Evolutionary conservation across 805 yeast genomes (phyloP), one percentile per base, ranked within the genome.

Genomic region (Saccharomycopsis oosterbeekiorum): DNA sequence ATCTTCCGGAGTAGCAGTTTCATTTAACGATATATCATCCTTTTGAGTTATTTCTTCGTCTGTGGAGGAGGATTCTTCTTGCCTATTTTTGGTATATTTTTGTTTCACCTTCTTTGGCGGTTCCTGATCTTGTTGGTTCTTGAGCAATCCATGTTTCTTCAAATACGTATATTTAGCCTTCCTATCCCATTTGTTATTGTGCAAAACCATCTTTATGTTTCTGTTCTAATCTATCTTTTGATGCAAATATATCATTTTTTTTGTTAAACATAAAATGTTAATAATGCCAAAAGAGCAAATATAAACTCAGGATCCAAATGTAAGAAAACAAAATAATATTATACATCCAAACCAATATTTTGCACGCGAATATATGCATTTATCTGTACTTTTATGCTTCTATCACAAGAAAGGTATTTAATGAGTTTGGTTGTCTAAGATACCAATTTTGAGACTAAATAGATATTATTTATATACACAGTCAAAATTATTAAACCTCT

Each of bases 121-220:
- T 53, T 41, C 64, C 66, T 17, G 62, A 60, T 41, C 53, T 19
- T 21, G 39, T 59, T 57, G 6, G 68, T 61, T 59, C 37, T 54
- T 40, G 24, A 63, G 57, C n/a, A 63, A 47, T 1, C 78, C 78
- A 65, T 80, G 83, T 65, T 80, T 80, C 53, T 72, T 68, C 68
- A 74, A 65, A 62, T 78, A 78, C 17, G 73, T 69, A 42, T 68
- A 67, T 59, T 75, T 79, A 15, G 82, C 81, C 62, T 74, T 76
- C 56, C 74, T 70, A 61, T 80, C 80, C 84, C 84, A 80, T 68
- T 80, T 80, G 58, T 74, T 77, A 67, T 80, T 80, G 64, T 80
- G 84, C 14, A 80, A 70, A 11, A 80, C 84, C 84, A 80, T 80
- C 3, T 64, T 43, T 4, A 12, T 11, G 1, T 26, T 29, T 2